A percentile compares a stretch with the other conserved stretches of the same genome.
phyloP scores from a whole-genome alignment of 495 filamentous ascomycete species.

The Xanthoparmelia taractica region DNA sequence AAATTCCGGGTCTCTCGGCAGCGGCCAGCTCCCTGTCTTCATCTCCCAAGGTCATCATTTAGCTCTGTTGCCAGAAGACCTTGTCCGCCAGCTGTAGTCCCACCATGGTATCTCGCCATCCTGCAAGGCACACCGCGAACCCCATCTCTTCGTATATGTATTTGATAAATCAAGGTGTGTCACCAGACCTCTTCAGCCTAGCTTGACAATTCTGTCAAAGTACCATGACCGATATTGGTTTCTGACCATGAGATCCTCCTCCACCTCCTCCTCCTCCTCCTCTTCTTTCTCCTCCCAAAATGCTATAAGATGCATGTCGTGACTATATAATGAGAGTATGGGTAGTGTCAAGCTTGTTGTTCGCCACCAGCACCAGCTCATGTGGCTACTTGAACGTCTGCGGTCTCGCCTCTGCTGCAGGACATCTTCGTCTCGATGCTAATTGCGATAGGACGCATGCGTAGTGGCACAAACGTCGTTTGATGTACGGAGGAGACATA shows the following conservation, averaged over 20 bases:
- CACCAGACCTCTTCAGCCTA: not conserved
- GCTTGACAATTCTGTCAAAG: not conserved
- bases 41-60: not conserved
- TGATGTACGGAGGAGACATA: not conserved
- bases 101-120: not conserved
- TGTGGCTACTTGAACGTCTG: not conserved
- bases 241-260: not conserved
- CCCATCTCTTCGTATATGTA: not conserved
- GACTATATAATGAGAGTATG: not conserved
- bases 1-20: not conserved
- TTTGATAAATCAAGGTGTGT: not conserved
- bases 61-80: not conserved
- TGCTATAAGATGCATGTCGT: conserved; percentile 4
- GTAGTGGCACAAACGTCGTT: not conserved
- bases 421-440: conserved; percentile 1
- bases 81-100: not conserved
- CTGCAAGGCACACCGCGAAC: not conserved
- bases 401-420: conserved; percentile 3
- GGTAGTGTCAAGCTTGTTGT: not conserved
- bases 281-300: too few species aligned
- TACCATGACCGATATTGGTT: not conserved
- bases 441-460: not conserved
- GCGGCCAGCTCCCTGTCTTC: not conserved
- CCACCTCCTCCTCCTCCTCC: not conserved
- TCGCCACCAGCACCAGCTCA: not conserved